Percentiles rank a stretch among this genome's conserved stretches.
Evolutionary conservation across 192 early-diverging fungal genomes (phyloP).

Genomic region (Umbelopsis vinacea): DNA sequence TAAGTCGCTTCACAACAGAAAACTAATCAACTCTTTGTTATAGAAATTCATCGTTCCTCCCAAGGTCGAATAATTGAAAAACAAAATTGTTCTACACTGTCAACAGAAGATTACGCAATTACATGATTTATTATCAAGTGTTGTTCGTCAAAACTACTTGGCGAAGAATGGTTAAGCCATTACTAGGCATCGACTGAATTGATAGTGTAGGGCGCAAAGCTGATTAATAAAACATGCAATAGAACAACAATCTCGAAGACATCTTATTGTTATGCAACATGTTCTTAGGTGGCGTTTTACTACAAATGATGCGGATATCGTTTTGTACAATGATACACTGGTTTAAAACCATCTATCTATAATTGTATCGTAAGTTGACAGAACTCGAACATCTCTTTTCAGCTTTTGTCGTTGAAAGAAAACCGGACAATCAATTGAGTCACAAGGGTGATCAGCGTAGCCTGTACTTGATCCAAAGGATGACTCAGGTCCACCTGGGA

Average conservation of each 20-base stretch:
- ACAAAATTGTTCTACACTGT: not conserved
- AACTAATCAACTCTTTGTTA: not conserved
- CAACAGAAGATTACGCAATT: not conserved
- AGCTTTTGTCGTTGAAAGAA: conserved; percentile 46
- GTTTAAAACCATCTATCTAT: conserved; percentile 24
- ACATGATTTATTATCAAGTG: not conserved
- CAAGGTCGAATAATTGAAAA: conserved; percentile 27
- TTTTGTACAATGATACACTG: not conserved
- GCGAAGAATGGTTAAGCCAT: not conserved
- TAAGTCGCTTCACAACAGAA: too few species aligned
- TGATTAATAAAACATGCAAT: conserved; percentile 16
- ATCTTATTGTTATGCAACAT: not conserved
- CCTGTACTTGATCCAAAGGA: conserved; percentile 19
- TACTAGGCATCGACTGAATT: not conserved
- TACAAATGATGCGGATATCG: not conserved
- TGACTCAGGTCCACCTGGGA: not conserved
- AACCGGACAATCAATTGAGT: conserved; percentile 66
- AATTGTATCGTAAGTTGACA: conserved; percentile 24
- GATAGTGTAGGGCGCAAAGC: conserved; percentile 2
- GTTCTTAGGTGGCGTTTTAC: not conserved
- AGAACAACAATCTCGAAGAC: conserved; percentile 2
- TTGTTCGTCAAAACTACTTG: conserved; percentile 11
- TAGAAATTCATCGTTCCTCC: conserved; percentile 31
- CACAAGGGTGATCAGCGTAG: conserved; percentile 53
- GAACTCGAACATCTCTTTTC: conserved; percentile 26